A percentile compares a stretch with the other conserved stretches of the same genome.
Conservation (phyloP, 148 eudicot species). For the Camellia lanceoleosa region DNA sequence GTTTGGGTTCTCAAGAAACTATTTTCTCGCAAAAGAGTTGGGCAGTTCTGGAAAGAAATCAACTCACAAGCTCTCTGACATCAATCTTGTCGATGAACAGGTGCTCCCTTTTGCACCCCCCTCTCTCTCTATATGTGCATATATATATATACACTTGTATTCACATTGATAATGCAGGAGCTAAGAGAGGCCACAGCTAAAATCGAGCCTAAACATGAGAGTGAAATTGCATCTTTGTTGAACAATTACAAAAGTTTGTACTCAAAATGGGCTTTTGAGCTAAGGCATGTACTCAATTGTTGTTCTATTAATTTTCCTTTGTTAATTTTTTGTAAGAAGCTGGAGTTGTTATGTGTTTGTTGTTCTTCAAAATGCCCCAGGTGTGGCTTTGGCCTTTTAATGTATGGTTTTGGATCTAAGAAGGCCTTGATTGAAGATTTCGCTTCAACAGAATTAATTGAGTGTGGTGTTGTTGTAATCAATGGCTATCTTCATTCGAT, state of each 20-base stretch:
- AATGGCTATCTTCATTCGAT: slow-evolving; percentile 93
- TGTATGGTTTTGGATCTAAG: slow-evolving; percentile 99
- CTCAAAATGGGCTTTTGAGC: slow-evolving; percentile 61
- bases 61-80: slow-evolving; percentile 63
- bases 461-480: slow-evolving; percentile 66
- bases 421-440: slow-evolving; percentile 86
- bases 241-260: slow-evolving; percentile 57
- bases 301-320: slow-evolving; percentile 5
- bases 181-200: slow-evolving; percentile 61
- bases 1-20: slow-evolving; percentile 78
- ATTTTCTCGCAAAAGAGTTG: slow-evolving; percentile 78
- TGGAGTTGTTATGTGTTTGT: slow-evolving; percentile 6
- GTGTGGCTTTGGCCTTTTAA: slow-evolving; percentile 86
- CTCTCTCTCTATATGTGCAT: not conserved
- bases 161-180: slow-evolving; percentile 42
- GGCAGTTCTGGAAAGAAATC: slow-evolving; percentile 66
- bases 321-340: not conserved
- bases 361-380: slow-evolving; percentile 31
- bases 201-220: slow-evolving; percentile 73
- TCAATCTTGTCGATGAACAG: slow-evolving; percentile 78
- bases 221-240: slow-evolving; percentile 56
- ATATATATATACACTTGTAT: not conserved
- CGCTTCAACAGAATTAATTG: slow-evolving; percentile 72
- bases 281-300: slow-evolving; percentile 36
- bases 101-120: slow-evolving; percentile 20